Evolutionary conservation across 345 rosid genomes (phyloP).

Genomic region (Boechera retrofracta): DNA sequence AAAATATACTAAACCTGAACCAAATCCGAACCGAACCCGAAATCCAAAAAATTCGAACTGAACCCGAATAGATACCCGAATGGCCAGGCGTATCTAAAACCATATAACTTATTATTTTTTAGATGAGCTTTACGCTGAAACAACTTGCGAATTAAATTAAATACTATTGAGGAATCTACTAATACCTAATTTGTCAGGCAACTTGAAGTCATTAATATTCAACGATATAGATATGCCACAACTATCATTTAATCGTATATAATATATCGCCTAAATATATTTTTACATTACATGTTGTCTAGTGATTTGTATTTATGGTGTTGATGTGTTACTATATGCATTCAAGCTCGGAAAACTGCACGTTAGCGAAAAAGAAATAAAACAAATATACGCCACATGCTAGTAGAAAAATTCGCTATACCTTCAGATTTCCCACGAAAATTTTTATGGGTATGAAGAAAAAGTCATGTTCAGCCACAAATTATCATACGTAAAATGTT

Average conservation of each 20-base stretch:
- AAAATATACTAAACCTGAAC: too few species aligned
- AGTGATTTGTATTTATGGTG: not conserved
- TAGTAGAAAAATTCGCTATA: too few species aligned
- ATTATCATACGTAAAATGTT: too few species aligned
- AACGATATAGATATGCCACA: not conserved
- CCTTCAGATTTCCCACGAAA: too few species aligned
- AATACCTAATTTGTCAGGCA: not conserved
- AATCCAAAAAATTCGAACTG: too few species aligned
- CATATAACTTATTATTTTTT: not conserved
- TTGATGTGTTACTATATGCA: not conserved
- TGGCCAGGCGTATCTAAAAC: too few species aligned
- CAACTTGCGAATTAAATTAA: not conserved
- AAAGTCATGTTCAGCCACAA: too few species aligned
- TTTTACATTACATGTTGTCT: not conserved
- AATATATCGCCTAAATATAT: not conserved
- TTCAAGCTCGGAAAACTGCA: not conserved
- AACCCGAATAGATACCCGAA: too few species aligned
- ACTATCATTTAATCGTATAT: not conserved
- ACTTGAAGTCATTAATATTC: not conserved
- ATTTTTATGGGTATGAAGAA: too few species aligned
- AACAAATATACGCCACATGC: not conserved
- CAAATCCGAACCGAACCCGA: too few species aligned
- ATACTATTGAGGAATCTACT: not conserved
- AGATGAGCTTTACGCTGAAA: not conserved
- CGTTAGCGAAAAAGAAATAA: not conserved